These are phyloP conservation scores for Murraya paniculata DNA, from an alignment of 345 rosid genomes.

Conservation along the genomic window DNA sequence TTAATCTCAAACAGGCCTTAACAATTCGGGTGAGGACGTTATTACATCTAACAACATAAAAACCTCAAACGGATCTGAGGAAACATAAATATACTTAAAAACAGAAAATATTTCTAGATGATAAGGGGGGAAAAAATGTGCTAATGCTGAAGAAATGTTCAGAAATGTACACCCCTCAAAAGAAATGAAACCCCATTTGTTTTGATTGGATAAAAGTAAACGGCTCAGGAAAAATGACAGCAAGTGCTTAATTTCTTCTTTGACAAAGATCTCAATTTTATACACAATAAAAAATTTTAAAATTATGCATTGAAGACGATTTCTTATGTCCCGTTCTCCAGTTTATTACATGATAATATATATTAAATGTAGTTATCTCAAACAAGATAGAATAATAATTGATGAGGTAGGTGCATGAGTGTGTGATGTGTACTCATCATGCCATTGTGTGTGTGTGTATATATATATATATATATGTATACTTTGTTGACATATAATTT, in stretches of 20 bases:
- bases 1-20: too few species aligned
- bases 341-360: neutral
- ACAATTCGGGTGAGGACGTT: too few species aligned
- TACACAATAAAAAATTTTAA: neutral
- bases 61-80: too few species aligned
- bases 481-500: too few species aligned
- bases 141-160: neutral
- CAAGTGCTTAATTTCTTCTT: neutral
- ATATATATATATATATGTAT: too few species aligned
- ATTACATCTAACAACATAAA: too few species aligned
- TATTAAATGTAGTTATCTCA: neutral
- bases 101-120: too few species aligned
- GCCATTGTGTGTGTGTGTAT: too few species aligned
- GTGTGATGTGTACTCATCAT: neutral
- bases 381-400: neutral
- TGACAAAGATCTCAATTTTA: too few species aligned
- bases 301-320: conserved; percentile 15
- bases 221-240: conserved; percentile 23
- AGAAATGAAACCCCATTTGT: neutral
- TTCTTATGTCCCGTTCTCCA: conserved; percentile 3
- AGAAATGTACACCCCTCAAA: conserved; percentile 15
- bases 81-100: too few species aligned
- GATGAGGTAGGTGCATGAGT: conserved; percentile 3
- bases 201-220: conserved; percentile 11
- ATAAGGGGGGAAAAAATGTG: too few species aligned